phyloP scores from a whole-genome alignment of 1,284 basidiomycete species.

The Pseudozyma thailandica region DNA sequence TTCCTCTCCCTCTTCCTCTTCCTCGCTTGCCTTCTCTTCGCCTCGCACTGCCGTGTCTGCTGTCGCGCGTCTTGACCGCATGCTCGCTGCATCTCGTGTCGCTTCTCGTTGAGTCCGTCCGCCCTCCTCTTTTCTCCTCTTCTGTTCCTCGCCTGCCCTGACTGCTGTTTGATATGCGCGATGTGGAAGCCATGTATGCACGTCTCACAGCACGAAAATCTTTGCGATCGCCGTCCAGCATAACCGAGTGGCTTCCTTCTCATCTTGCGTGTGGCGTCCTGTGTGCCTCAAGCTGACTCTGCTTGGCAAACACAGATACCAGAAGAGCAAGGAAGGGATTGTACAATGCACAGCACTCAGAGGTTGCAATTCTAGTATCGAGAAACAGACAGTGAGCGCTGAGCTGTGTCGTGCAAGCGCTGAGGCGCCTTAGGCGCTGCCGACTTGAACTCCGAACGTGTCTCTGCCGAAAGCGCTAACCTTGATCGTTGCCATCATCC shows the following conservation, averaged over 20 bases:
- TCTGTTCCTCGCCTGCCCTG: not conserved
- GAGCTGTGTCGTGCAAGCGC: not conserved
- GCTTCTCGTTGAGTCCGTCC: not conserved
- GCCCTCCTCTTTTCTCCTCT: not conserved
- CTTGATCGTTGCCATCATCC: slow-evolving; percentile 3
- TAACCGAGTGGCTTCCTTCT: slow-evolving; percentile 18
- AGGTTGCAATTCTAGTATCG: too few relatives aligned
- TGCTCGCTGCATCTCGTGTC: slow-evolving; percentile 21
- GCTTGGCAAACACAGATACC: not conserved
- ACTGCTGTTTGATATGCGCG: not conserved
- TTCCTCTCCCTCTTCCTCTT: too few relatives aligned
- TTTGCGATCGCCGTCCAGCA: slow-evolving; percentile 34
- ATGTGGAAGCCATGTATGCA: not conserved
- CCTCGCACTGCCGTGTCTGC: not conserved
- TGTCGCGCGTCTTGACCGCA: slow-evolving; percentile 28
- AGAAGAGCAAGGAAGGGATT: not conserved
- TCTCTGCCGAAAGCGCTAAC: too few relatives aligned
- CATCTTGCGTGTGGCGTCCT: not conserved
- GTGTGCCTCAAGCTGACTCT: slow-evolving; percentile 12
- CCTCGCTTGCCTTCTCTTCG: too few relatives aligned
- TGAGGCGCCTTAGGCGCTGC: not conserved
- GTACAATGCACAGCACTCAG: too few relatives aligned
- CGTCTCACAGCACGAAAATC: slow-evolving; percentile 3
- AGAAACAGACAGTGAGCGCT: not conserved
- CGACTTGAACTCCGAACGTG: slow-evolving; percentile 9